phyloP scores from a whole-genome alignment of 139 green algal genomes.

The Chlorella sp. region DNA sequence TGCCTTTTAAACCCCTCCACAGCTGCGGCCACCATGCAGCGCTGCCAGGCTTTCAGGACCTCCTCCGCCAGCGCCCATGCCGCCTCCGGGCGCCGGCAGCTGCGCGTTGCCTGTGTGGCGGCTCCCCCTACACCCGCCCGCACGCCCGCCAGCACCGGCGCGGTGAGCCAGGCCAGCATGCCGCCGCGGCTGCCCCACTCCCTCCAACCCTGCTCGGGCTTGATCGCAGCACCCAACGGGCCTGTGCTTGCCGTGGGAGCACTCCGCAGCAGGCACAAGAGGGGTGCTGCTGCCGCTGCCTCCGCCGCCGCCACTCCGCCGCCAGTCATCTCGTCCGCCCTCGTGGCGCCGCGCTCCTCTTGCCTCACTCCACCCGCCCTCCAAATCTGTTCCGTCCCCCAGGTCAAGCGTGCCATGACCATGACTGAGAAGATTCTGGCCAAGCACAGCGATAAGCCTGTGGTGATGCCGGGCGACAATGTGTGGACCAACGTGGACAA shows the following conservation, averaged over 20 bases:
- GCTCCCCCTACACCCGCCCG: conserved; percentile 41
- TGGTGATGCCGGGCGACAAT: conserved; percentile 88
- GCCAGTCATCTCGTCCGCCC: neutral
- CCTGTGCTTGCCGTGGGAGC: neutral
- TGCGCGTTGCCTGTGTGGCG: neutral
- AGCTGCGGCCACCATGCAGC: no score
- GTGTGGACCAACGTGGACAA: conserved; percentile 95
- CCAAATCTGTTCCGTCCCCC: neutral
- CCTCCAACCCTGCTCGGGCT: neutral
- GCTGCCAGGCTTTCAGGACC: no score
- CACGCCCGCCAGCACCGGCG: conserved; percentile 59
- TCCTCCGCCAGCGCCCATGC: neutral
- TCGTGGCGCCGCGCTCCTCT: neutral
- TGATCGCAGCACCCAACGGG: neutral
- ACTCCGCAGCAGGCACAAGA: neutral
- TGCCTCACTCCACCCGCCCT: neutral
- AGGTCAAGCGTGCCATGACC: conserved; percentile 93
- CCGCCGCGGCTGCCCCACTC: neutral
- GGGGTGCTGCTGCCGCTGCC: neutral
- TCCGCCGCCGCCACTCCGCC: neutral
- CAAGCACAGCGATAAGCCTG: conserved; percentile 71
- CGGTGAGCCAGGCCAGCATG: conserved; percentile 46
- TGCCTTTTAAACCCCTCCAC: no score
- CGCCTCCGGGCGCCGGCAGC: neutral
- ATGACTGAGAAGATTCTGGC: conserved; percentile 98